phyloP scores from a whole-genome alignment of 805 yeast genomes.

The Spathaspora arborariae region DNA sequence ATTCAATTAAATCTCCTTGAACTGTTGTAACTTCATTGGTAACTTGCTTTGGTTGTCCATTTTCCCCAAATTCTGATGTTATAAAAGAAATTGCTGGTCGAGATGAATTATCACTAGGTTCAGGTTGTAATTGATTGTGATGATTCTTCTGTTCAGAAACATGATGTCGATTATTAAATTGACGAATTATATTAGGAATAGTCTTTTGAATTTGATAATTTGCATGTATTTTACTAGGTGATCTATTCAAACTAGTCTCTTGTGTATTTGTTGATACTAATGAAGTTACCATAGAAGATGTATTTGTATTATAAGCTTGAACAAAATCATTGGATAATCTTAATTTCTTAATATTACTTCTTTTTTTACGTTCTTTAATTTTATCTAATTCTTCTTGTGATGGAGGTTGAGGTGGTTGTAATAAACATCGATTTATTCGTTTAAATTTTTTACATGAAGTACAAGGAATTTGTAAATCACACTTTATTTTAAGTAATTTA shows the following conservation, averaged over 20 bases:
- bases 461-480: slow-evolving; percentile 49
- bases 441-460: slow-evolving; percentile 39
- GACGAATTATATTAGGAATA: not conserved
- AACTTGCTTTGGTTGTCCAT: not conserved
- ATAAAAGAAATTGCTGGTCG: slow-evolving; percentile 3
- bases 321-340: slow-evolving; percentile 6
- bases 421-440: slow-evolving; percentile 34
- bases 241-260: too few species aligned
- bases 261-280: slow-evolving; percentile 4
- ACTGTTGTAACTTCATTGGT: not conserved
- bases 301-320: slow-evolving; percentile 8
- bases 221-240: not conserved
- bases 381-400: slow-evolving; percentile 32
- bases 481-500: slow-evolving; percentile 49
- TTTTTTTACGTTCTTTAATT: slow-evolving; percentile 26
- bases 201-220: not conserved
- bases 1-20: slow-evolving; percentile 3
- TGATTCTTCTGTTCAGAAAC: not conserved
- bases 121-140: slow-evolving; percentile 4
- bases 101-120: not conserved
- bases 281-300: slow-evolving; percentile 5
- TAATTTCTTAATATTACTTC: slow-evolving; percentile 13
- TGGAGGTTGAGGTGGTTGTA: slow-evolving; percentile 43
- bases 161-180: not conserved
- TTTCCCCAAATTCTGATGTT: not conserved